Base-by-base conservation (phyloP, 257 asterid genomes). In the Fraxinus americana region DNA sequence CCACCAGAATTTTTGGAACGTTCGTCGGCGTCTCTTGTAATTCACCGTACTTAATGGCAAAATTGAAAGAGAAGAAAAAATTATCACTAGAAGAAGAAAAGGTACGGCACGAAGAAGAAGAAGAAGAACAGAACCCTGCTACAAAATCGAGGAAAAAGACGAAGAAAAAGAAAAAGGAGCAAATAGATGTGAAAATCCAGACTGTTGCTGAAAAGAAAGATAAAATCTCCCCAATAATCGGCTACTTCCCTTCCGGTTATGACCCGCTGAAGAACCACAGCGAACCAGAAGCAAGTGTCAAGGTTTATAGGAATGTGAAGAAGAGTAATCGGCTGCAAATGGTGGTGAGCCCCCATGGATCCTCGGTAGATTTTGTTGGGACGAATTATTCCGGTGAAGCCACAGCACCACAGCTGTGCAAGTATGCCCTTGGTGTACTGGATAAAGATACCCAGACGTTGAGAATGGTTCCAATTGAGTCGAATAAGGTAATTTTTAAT, bases 341-440 rank as follows among this genome's bases (percentile, higher is more conserved):
- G 80, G 91, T 86, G 80, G 96, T 90, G 34, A 87, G 89, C 50
- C 88, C 83, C 16, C 78, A 66, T 74, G 89, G 84, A 12, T 86
- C 93, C 70, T 84, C 65, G 12, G 88, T 91, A 23, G 85, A 86
- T 81, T 93, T 89, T 54, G 96, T 93, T 1, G 98, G 98, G 10
- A 90, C 96, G 0, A 90, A 83, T 78, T 89, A 89, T 76, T 81
- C 94, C 35, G 96, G 98, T 38, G 96, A 91, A 84, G 97, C 97
- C 5, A 82, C 85, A 71, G 71, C 88, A 29, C 90, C 93, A 3
- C 96, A 93, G 82, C 68, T 87, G 25, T 90, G 96, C 72, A 86
- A 85, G 80, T 93, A 88, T 52, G 88, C 92, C 48, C 94, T 93
- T 34, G 97, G 94, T 9, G 85, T 93, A 50, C 69, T 93, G 32